These are phyloP conservation scores for Oryza australiensis DNA, from an alignment of 176 grass and related monocot species.

Conservation along the genomic window DNA sequence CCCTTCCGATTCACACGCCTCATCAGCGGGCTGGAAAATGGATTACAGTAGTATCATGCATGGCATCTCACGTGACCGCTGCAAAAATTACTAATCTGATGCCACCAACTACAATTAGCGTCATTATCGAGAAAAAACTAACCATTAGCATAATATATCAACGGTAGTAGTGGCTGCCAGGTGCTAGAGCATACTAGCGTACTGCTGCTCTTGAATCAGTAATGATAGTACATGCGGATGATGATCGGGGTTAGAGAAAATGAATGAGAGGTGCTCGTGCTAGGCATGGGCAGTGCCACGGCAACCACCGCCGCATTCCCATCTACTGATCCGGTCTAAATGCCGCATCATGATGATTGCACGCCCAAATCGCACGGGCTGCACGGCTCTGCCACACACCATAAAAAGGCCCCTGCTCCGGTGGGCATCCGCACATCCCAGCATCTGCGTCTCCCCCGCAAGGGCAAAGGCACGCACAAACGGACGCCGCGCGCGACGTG, in stretches of 20 bases:
- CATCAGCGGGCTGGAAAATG: not conserved
- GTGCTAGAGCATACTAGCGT: not conserved
- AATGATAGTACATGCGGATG: no score
- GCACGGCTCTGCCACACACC: no score
- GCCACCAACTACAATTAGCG: not conserved
- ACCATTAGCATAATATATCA: no score
- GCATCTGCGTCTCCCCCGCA: no score
- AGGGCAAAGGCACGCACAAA: no score
- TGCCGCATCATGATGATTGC: not conserved
- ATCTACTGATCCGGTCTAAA: not conserved
- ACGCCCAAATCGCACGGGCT: not conserved
- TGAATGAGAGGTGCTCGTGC: not conserved
- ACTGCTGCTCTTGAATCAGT: not conserved
- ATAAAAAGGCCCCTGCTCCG: no score
- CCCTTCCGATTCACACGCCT: not conserved
- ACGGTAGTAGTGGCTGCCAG: no score
- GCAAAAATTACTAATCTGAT: not conserved
- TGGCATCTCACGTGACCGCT: slow-evolving; percentile 16
- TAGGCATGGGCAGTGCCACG: not conserved
- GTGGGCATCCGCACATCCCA: no score
- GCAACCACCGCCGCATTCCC: not conserved
- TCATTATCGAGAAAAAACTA: not conserved
- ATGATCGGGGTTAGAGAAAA: not conserved
- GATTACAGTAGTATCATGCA: not conserved
- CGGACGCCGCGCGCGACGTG: not conserved